phyloP scores from a whole-genome alignment of 2,329 filamentous ascomycete genomes.

The Colletotrichum sojae region DNA sequence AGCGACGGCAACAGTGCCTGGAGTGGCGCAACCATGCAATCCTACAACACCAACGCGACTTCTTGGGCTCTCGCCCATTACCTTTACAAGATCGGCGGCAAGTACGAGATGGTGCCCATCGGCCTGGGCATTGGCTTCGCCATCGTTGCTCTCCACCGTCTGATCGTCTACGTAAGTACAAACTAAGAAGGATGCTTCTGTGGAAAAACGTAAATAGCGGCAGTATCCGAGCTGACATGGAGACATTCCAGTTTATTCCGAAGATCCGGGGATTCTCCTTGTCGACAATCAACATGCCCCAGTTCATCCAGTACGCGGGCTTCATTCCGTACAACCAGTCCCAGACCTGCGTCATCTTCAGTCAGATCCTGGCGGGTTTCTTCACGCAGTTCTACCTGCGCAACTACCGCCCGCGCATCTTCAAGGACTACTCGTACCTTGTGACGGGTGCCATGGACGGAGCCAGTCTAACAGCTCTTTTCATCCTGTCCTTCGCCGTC shows the following conservation, averaged over 20 bases:
- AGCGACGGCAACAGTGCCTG: slow-evolving; percentile 64
- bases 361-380: slow-evolving; percentile 60
- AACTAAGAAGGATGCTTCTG: not conserved
- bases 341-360: slow-evolving; percentile 69
- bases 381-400: slow-evolving; percentile 67
- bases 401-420: slow-evolving; percentile 65
- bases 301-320: slow-evolving; percentile 68
- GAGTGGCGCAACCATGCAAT: slow-evolving; percentile 67
- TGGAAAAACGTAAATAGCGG: no score
- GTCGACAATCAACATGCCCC: slow-evolving; percentile 64
- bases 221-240: not conserved
- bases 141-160: slow-evolving; percentile 59
- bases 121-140: slow-evolving; percentile 64
- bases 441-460: slow-evolving; percentile 68
- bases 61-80: slow-evolving; percentile 68
- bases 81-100: slow-evolving; percentile 61
- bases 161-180: slow-evolving; percentile 55
- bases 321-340: slow-evolving; percentile 68
- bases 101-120: slow-evolving; percentile 64
- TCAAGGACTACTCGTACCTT: slow-evolving; percentile 68
- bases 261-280: slow-evolving; percentile 59
- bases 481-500: slow-evolving; percentile 69
- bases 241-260: slow-evolving; percentile 57
- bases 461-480: slow-evolving; percentile 62
- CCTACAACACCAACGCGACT: slow-evolving; percentile 62